phyloP scores from a whole-genome alignment of 2,329 filamentous ascomycete genomes.

The Ceratocystis alfenasii region DNA sequence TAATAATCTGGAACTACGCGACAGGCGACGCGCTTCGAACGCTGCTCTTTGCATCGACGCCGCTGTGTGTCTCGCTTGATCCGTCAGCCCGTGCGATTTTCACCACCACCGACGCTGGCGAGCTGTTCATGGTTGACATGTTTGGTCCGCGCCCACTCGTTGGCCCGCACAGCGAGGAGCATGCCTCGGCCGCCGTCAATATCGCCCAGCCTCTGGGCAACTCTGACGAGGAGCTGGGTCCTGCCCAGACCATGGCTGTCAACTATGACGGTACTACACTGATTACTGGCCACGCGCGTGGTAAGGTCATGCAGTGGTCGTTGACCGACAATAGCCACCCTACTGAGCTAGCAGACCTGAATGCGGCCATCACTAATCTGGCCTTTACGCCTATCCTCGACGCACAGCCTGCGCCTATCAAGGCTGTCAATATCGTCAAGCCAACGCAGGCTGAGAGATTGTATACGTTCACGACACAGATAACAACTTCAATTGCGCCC shows the following conservation, averaged over 20 bases:
- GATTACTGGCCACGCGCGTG: conserved; percentile 68
- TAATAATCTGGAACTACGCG: conserved; percentile 85
- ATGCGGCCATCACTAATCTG: conserved; percentile 73
- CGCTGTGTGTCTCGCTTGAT: conserved; percentile 64
- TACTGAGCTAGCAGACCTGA: conserved; percentile 57
- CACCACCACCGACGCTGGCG: conserved; percentile 67
- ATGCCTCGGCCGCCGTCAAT: conserved; percentile 47
- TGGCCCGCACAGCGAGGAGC: conserved; percentile 39
- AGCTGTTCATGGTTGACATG: conserved; percentile 68
- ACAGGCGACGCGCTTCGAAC: conserved; percentile 67
- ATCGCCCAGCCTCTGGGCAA: conserved; percentile 43
- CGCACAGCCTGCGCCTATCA: conserved; percentile 10
- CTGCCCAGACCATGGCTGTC: conserved; percentile 55
- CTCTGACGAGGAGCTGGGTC: conserved; percentile 51
- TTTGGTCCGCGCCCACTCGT: conserved; percentile 45
- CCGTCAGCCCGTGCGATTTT: conserved; percentile 75
- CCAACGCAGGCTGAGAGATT: conserved; percentile 57
- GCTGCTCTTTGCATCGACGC: conserved; percentile 62
- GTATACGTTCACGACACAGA: conserved; percentile 55
- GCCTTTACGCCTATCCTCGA: conserved; percentile 50
- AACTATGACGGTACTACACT: conserved; percentile 74
- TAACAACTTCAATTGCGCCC: conserved; percentile 33
- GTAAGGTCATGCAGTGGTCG: conserved; percentile 72
- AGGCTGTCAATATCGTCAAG: conserved; percentile 56
- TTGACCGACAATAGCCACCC: conserved; percentile 57